These are phyloP conservation scores for Hyaloperonospora arabidopsidis DNA, from an alignment of 352 stramenopile genomes.

Conservation along the genomic window DNA sequence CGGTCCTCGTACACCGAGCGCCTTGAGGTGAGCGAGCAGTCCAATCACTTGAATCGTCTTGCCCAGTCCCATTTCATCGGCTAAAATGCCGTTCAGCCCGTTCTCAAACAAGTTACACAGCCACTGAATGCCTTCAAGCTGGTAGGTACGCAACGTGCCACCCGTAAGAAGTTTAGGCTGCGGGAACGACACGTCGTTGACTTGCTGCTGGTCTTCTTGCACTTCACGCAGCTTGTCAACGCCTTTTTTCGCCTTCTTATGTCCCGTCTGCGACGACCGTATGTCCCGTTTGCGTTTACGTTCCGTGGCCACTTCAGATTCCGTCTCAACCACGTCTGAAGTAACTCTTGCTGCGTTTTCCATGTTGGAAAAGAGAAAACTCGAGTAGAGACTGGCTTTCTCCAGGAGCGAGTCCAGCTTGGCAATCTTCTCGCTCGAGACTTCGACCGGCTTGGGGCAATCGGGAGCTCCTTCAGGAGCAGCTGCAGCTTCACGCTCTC, in stretches of 20 bases:
- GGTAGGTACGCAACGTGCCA: slow-evolving; percentile 89
- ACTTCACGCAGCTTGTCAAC: slow-evolving; percentile 67
- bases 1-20: slow-evolving; percentile 84
- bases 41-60: slow-evolving; percentile 91
- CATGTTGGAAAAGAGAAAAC: slow-evolving; percentile 85
- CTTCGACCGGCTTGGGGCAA: slow-evolving; percentile 20
- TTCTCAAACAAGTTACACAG: slow-evolving; percentile 97
- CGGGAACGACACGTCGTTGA: slow-evolving; percentile 37
- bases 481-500: slow-evolving; percentile 16
- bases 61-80: slow-evolving; percentile 85
- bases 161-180: slow-evolving; percentile 76
- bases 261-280: slow-evolving; percentile 4
- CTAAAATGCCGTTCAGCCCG: slow-evolving; percentile 89
- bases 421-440: slow-evolving; percentile 54
- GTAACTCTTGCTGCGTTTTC: slow-evolving; percentile 44
- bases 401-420: slow-evolving; percentile 85
- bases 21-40: slow-evolving; percentile 91
- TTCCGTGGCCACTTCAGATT: slow-evolving; percentile 17
- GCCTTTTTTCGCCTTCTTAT: slow-evolving; percentile 37
- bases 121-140: slow-evolving; percentile 95
- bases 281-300: slow-evolving; percentile 47
- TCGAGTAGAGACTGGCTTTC: slow-evolving; percentile 83
- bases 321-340: slow-evolving; percentile 9
- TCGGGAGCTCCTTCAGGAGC: slow-evolving; percentile 7
- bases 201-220: slow-evolving; percentile 38